Evolutionary conservation across 352 stramenopile genomes (phyloP).

Genomic region (Pythium rishiriense): DNA sequence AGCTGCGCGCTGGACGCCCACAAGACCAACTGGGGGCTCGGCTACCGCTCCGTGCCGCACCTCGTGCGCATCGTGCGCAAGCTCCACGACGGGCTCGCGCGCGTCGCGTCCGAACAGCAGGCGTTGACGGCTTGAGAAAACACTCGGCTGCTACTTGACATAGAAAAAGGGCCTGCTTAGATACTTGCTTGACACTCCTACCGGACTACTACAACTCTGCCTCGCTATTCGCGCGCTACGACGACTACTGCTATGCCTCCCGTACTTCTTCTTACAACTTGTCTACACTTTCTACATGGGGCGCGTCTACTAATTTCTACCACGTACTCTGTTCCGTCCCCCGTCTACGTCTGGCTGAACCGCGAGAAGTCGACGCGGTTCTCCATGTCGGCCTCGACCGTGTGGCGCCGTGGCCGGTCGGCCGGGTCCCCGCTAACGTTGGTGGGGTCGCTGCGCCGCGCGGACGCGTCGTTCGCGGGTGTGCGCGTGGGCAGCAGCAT

Average conservation of each 20-base stretch:
- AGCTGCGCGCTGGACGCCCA: conserved; percentile 39
- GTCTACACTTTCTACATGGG: conserved; percentile 7
- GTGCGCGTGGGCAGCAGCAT: conserved; percentile 16
- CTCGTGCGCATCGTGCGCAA: conserved; percentile 57
- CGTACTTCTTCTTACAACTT: neutral
- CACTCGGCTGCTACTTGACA: too few species aligned
- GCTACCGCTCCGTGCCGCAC: conserved; percentile 65
- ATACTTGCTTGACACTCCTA: too few species aligned
- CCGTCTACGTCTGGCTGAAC: conserved; percentile 56
- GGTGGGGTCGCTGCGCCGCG: neutral
- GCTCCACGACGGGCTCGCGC: conserved; percentile 38
- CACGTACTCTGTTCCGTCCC: neutral
- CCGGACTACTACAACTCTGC: too few species aligned
- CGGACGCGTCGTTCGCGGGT: neutral
- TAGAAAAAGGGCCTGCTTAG: too few species aligned
- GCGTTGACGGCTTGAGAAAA: too few species aligned
- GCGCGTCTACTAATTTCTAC: neutral
- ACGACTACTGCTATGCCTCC: neutral
- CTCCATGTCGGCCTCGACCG: conserved; percentile 30
- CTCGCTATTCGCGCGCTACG: too few species aligned
- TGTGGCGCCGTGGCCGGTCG: conserved; percentile 18
- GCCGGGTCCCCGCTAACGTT: neutral
- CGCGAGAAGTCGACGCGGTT: conserved; percentile 54
- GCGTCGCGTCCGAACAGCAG: conserved; percentile 39
- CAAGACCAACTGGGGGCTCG: conserved; percentile 69